Conservation (phyloP, 1,284 basidiomycete species). For the Boletus semigastroideus region DNA sequence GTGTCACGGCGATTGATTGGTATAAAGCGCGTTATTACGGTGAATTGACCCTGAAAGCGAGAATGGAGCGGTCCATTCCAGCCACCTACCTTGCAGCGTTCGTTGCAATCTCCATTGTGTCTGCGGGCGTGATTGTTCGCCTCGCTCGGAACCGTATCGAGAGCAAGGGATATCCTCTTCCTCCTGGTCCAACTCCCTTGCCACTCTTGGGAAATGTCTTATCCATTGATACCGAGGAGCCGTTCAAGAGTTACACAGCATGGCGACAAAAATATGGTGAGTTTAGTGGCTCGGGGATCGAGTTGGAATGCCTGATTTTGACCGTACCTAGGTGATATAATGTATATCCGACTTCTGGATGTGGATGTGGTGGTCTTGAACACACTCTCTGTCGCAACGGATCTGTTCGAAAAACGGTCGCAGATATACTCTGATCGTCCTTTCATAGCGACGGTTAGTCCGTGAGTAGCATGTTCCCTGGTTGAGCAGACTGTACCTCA, state of each 20-base stretch:
- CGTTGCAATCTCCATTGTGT: not conserved
- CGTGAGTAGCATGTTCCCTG: constrained; percentile 11
- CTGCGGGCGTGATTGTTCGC: not conserved
- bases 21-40: constrained; percentile 3
- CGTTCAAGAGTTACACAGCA: constrained; percentile 19
- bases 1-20: not conserved
- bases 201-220: constrained; percentile 19
- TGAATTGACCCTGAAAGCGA: too few relatives aligned
- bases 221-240: constrained; percentile 11
- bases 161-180: constrained; percentile 14
- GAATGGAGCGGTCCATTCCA: constrained; percentile 13
- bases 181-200: constrained; percentile 16
- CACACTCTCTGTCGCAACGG: constrained; percentile 6
- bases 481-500: too few relatives aligned
- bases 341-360: constrained; percentile 19
- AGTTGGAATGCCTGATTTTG: not conserved
- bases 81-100: not conserved
- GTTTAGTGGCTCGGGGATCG: not conserved
- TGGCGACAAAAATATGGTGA: constrained; percentile 23
- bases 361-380: constrained; percentile 25
- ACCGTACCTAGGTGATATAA: constrained; percentile 21
- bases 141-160: constrained; percentile 7
- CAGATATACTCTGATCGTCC: constrained; percentile 25
- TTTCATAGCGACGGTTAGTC: constrained; percentile 11
- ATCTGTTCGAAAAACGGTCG: constrained; percentile 24